These are phyloP conservation scores for Apostasia ramifera DNA, from an alignment of 106 monocot species.

Conservation along the genomic window DNA sequence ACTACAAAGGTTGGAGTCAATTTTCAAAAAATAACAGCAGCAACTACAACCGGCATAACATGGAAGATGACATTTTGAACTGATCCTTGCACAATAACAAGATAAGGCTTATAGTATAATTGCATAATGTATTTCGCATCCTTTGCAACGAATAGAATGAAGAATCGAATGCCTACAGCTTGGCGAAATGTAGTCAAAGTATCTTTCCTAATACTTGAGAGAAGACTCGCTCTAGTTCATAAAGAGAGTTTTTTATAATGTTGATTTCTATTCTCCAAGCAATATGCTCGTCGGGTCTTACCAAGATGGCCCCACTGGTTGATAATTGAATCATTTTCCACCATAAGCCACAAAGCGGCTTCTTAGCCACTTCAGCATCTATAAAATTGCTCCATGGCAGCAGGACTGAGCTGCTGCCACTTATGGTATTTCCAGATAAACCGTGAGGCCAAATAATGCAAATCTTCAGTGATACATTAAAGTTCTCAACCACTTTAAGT, in stretches of 20 bases:
- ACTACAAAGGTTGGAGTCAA: no score
- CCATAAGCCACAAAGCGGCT: conserved; percentile 41
- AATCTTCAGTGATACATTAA: conserved; percentile 40
- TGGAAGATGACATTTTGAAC: no score
- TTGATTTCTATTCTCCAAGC: conserved; percentile 60
- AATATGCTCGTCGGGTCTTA: conserved; percentile 93
- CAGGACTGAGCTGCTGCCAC: conserved; percentile 19
- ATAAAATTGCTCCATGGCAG: conserved; percentile 49
- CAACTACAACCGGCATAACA: no score
- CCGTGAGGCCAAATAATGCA: conserved; percentile 79
- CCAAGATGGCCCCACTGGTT: conserved; percentile 57
- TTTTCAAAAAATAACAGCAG: no score
- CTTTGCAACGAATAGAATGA: no score
- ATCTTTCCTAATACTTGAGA: conserved; percentile 21
- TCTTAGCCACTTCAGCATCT: conserved; percentile 60
- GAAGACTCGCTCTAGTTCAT: conserved; percentile 47
- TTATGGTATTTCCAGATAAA: conserved; percentile 18
- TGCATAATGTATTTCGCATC: no score
- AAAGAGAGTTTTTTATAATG: conserved; percentile 15
- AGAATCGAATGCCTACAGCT: no score
- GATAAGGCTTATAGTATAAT: no score
- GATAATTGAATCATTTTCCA: conserved; percentile 75
- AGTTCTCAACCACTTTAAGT: conserved; percentile 34
- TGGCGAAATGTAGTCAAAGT: no score
- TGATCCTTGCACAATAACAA: no score